A percentile compares a stretch with the other conserved stretches of the same genome.
These are phyloP conservation scores for Eutrema yunnanense DNA, from an alignment of 345 rosid species.

Conservation along the genomic window DNA sequence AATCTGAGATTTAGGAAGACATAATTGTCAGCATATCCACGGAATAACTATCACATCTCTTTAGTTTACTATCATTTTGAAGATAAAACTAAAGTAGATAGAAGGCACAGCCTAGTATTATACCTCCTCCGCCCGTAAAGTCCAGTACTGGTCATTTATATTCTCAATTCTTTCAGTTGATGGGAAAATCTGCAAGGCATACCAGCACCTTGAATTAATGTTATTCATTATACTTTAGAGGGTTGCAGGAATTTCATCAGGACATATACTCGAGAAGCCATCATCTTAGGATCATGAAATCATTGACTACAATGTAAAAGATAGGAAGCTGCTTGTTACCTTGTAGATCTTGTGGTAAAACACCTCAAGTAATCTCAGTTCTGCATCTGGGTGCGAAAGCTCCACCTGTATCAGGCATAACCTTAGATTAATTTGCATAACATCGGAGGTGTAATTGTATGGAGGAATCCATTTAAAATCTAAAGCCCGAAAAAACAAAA, in stretches of 20 bases:
- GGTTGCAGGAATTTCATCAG: neutral
- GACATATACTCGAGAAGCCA: neutral
- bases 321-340: constrained; percentile 37
- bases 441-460: neutral
- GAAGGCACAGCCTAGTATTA: constrained; percentile 8
- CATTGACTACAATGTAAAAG: neutral
- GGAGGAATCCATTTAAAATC: neutral
- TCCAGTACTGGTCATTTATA: constrained; percentile 96
- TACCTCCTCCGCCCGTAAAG: constrained; percentile 96
- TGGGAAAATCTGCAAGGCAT: constrained; percentile 72
- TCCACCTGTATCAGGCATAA: constrained; percentile 62
- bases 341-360: constrained; percentile 92
- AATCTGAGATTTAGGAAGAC: constrained; percentile 38
- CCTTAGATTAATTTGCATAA: constrained; percentile 11
- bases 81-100: neutral
- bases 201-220: neutral
- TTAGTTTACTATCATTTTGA: neutral
- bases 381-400: constrained; percentile 77
- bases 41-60: neutral
- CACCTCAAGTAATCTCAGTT: constrained; percentile 89
- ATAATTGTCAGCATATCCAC: neutral
- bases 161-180: constrained; percentile 78
- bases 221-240: neutral
- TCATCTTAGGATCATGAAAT: neutral
- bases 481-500: neutral